Evolutionary conservation across 371 early-diverging fungal genomes (phyloP).

Genomic region (Lichtheimia corymbifera): DNA sequence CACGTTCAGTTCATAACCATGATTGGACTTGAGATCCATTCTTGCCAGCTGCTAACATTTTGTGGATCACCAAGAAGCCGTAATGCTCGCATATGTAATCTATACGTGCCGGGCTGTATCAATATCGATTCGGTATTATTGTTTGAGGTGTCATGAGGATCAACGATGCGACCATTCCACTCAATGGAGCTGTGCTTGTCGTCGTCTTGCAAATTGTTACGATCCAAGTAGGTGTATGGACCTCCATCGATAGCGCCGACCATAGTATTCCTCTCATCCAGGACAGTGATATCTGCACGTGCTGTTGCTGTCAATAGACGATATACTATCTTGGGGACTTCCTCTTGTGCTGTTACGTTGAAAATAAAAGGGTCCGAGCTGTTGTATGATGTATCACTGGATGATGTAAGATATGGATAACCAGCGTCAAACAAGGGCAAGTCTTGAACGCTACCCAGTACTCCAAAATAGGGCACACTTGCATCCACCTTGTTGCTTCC

Average conservation of each 20-base stretch:
- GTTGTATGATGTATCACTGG: constrained; percentile 12
- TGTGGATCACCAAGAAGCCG: constrained; percentile 14
- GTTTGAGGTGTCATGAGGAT: not conserved
- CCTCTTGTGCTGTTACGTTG: constrained; percentile 2
- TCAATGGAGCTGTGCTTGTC: constrained; percentile 7
- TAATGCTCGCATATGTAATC: constrained; percentile 11
- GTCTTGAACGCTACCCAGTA: constrained; percentile 50
- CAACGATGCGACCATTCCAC: constrained; percentile 21
- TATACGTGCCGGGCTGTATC: constrained; percentile 11
- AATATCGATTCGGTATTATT: constrained; percentile 4
- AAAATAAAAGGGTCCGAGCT: constrained; percentile 14
- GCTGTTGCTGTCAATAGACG: constrained; percentile 22
- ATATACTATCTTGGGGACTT: constrained; percentile 18
- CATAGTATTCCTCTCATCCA: not conserved
- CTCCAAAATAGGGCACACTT: constrained; percentile 60
- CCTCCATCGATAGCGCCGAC: constrained; percentile 17
- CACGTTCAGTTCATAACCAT: constrained; percentile 7
- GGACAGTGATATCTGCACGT: constrained; percentile 10
- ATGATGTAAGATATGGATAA: constrained; percentile 29
- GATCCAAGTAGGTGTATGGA: constrained; percentile 25
- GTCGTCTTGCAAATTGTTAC: constrained; percentile 14
- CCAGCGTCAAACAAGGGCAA: constrained; percentile 41
- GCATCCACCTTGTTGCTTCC: constrained; percentile 21
- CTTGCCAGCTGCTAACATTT: constrained; percentile 9
- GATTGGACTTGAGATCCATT: constrained; percentile 21